Evolutionary conservation across 495 filamentous ascomycete genomes (phyloP), one percentile per base, ranked within the genome.

Genomic region (Wilcoxina mikolae): DNA sequence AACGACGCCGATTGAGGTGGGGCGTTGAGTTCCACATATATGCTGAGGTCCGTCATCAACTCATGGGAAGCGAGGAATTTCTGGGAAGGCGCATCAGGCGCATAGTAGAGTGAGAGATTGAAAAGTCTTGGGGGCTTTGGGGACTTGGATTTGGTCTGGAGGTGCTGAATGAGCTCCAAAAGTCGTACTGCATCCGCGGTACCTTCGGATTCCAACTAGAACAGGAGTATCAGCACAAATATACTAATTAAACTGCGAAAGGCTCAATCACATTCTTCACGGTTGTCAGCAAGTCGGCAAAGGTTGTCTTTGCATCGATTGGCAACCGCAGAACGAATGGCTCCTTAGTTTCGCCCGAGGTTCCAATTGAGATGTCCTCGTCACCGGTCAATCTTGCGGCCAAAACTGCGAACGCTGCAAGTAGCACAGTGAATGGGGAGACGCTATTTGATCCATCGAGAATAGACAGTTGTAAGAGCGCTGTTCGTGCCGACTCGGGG

Each of bases 371-470:
- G 33, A 76, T 74, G 49, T 76, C 73, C 55, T 76, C 74, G 55
- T 76, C 74, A 28, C 73, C 74, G n/a, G 73, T 74, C 60, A 76
- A 60, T 41, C 74, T 69, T 51, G 68, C 69, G n/a, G 71, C 72
- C 31, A 76, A 61, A 51, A 74, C 63, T 1, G 71, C 65, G 43
- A 74, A 75, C 25, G 74, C 72, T 15, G 72, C 67, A 33, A 76
- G 46, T 46, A 76, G 65, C 45, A 74, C 64, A 0, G 70, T 73
- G 43, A 76, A 76, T 0, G 66, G 68, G 0, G 72, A 70, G 0
- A 70, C 61, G 0, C 59, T 39, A 33, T 55, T 44, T 12, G 69
- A 65, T 0, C 66, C 68, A 17, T 71, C 66, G 17, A 75, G 57
- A 50, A 66, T 66, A 1, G 53, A 57, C 45, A 66, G 33, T 31